phyloP scores from a whole-genome alignment of 495 filamentous ascomycete genomes.

The Tuber microsphaerosporum region DNA sequence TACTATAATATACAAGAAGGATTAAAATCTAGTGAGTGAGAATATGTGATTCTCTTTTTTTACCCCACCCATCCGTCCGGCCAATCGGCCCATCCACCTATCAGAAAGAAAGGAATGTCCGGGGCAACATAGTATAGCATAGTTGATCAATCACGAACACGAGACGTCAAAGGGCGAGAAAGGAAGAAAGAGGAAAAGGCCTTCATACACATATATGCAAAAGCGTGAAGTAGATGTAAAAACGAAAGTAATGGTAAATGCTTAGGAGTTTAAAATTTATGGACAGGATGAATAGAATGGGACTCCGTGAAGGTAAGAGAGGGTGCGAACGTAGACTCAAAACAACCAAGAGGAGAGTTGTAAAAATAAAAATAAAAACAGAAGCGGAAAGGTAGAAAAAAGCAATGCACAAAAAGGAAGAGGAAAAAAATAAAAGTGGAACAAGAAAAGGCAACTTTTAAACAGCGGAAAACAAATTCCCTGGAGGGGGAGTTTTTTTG shows the following conservation, averaged over 20 bases:
- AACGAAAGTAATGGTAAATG: not conserved
- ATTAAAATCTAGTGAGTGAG: conserved; percentile 1
- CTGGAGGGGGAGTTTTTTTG: conserved; percentile 1
- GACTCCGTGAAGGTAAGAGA: not conserved
- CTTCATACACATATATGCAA: not conserved
- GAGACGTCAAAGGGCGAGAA: not conserved
- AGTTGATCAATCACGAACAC: not conserved
- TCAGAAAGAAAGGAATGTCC: not conserved
- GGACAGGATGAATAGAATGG: not conserved
- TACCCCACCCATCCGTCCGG: not conserved
- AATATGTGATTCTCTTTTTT: not conserved
- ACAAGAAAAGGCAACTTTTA: conserved; percentile 16
- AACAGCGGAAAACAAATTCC: conserved; percentile 12
- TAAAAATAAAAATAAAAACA: not conserved
- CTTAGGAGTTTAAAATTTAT: not conserved
- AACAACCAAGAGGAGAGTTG: not conserved
- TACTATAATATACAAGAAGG: not conserved
- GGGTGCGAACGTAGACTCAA: not conserved
- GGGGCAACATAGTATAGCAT: not conserved
- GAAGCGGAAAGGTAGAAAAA: conserved; percentile 11
- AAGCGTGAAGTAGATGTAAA: not conserved
- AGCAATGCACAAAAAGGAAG: conserved; percentile 2
- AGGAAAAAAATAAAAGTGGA: conserved; percentile 9
- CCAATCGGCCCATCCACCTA: not conserved
- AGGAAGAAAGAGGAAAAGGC: not conserved